A percentile compares a stretch with the other conserved stretches of the same genome.
Conservation (phyloP, 495 filamentous ascomycete genomes). For the Neurospora tetraspora region DNA sequence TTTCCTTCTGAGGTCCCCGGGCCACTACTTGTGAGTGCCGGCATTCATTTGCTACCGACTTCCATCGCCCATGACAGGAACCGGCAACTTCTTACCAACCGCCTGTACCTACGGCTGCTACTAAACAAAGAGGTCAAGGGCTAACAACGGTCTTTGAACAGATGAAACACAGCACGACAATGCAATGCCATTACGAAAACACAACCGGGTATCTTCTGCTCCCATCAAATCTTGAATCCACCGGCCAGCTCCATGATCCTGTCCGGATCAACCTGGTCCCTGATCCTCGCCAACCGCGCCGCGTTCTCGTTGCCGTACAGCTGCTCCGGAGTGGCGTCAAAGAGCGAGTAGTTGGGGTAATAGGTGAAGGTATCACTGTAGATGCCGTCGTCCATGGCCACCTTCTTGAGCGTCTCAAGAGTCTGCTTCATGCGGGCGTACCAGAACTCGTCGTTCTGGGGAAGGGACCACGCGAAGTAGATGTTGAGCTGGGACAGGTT, state of each 20-base stretch:
- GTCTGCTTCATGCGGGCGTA: constrained; percentile 7
- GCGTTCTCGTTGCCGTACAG: constrained; percentile 15
- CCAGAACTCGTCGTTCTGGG: constrained; percentile 16
- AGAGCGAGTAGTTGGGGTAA: constrained; percentile 19
- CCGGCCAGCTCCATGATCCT: constrained; percentile 19
- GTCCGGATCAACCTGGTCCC: constrained; percentile 7
- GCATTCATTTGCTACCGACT: neutral
- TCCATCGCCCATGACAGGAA: neutral
- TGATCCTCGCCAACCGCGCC: constrained; percentile 9
- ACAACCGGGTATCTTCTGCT: neutral
- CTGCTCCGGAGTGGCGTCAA: constrained; percentile 1
- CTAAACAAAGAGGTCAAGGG: neutral
- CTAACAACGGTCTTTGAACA: neutral
- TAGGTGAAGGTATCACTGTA: constrained; percentile 5
- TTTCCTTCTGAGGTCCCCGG: neutral
- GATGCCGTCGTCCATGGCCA: constrained; percentile 15
- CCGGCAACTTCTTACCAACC: too few species aligned
- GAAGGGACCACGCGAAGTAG: constrained; percentile 14
- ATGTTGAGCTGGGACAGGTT: constrained; percentile 10
- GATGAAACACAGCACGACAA: neutral
- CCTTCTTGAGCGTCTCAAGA: constrained; percentile 5
- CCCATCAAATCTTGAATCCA: constrained; percentile 12
- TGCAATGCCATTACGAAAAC: neutral
- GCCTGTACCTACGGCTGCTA: neutral
- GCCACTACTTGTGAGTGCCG: neutral